Conservation (phyloP, 768 basidiomycete species). For the Leucocoprinus leucothites region DNA sequence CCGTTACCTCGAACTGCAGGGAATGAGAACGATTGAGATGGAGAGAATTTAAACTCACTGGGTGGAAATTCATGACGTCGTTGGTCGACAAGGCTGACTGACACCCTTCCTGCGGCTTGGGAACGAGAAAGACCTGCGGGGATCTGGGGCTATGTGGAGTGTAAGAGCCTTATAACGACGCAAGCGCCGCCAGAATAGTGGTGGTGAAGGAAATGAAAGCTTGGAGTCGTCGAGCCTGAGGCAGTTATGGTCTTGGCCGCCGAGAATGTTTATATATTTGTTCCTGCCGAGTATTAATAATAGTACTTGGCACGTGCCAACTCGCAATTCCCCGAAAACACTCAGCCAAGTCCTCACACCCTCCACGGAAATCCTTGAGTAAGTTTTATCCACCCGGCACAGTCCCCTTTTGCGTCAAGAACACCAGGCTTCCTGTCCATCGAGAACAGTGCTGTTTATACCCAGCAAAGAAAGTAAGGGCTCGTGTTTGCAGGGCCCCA, state of each 20-base stretch:
- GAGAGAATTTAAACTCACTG: conserved; percentile 31
- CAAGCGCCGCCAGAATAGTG: conserved; percentile 3
- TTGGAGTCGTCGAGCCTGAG: conserved; percentile 15
- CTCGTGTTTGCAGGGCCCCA: conserved; percentile 6
- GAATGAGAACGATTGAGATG: conserved; percentile 14
- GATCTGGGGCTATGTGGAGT: neutral
- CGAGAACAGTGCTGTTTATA: neutral
- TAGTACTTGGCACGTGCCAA: conserved; percentile 17
- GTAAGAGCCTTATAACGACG: conserved; percentile 2
- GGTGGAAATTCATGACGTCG: conserved; percentile 46
- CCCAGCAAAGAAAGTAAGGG: conserved; percentile 1
- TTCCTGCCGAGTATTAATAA: conserved; percentile 18
- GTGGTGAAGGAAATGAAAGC: conserved; percentile 18
- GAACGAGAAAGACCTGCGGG: neutral
- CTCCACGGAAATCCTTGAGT: conserved; percentile 2
- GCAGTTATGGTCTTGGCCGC: conserved; percentile 13
- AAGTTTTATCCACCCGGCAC: neutral
- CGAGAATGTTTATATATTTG: conserved; percentile 21
- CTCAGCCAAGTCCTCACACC: conserved; percentile 5
- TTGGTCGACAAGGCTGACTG: conserved; percentile 6
- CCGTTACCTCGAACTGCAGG: conserved; percentile 56
- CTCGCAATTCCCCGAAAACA: neutral
- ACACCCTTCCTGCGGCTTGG: neutral
- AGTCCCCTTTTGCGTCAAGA: conserved; percentile 11
- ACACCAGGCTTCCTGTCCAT: neutral